Evolutionary conservation across 495 filamentous ascomycete species (phyloP), one percentile per base, ranked within the genome.

Genomic region (Xylaria palmicola): DNA sequence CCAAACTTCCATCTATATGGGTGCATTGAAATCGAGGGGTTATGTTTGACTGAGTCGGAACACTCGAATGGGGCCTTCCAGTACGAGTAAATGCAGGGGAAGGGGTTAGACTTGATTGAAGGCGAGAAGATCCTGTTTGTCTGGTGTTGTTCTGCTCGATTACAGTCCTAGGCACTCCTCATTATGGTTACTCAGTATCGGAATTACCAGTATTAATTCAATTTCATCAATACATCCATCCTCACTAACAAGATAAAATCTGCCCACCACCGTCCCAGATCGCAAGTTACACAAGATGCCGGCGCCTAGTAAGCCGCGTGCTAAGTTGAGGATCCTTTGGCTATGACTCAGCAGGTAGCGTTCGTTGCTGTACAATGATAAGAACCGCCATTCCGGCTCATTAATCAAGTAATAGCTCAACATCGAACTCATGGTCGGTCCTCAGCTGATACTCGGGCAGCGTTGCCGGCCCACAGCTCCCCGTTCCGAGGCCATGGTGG

Each of bases 401-500:
- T 54, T 50, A 80, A 56, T 80, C 72, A 39, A 82, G 53, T 30
- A 82, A 45, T 15, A 83, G 44, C 69, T 79, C 77, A 51, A 77
- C 77, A 52, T 82, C 75, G 62, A 81, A 81, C 48, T 79, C 74
- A 15, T 62, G 68, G 62, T 70, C 64, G 26, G 76, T 76, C 45
- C 69, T 61, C 12, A 84, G 71, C 60, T 77, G 72, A 67, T 85
- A 83, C 68, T 77, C 29, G 17, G 74, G 75, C 65, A 83, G 45
- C 45, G 83, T 82, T n/a, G 76, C 71, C 0, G 81, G 81, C 44
- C 80, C 81, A 62, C 80, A 83, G 7, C 72, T 76, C 6, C 81
- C 81, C 15, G 78, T 82, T 12, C 82, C 82, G 12, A 85, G 55
- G 0, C 82, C 82, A 56, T 84, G 81, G 63, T 84, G 82, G 48